Percentiles rank a stretch among this genome's conserved stretches.
phyloP scores from a whole-genome alignment of 306 rosid species.

The Adenanthera pavonina region DNA sequence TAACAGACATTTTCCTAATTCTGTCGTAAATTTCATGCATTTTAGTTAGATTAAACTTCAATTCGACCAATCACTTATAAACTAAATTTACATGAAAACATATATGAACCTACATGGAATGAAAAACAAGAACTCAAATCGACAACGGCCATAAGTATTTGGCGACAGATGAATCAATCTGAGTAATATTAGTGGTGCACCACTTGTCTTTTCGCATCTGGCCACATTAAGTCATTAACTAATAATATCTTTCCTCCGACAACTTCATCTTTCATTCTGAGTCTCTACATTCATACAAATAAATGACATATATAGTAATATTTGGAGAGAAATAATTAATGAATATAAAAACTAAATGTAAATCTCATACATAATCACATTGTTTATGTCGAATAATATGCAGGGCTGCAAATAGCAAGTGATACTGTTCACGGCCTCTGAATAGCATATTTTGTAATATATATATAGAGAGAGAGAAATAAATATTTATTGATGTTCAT shows the following conservation, averaged over 20 bases:
- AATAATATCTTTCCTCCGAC: slow-evolving; percentile 6
- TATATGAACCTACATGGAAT: not conserved
- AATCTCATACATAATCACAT: not conserved
- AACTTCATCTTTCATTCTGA: slow-evolving; percentile 28
- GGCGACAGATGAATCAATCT: slow-evolving; percentile 36
- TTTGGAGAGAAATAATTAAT: not conserved
- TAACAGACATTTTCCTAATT: too few relatives aligned
- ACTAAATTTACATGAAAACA: not conserved
- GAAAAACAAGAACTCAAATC: slow-evolving; percentile 29
- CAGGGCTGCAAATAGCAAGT: too few relatives aligned
- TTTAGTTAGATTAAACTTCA: too few relatives aligned
- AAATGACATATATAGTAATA: not conserved
- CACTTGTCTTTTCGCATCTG: slow-evolving; percentile 33
- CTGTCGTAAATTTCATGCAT: too few relatives aligned
- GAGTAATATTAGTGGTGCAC: not conserved
- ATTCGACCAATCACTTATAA: too few relatives aligned
- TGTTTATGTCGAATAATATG: too few relatives aligned
- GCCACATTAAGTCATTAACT: not conserved
- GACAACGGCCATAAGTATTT: slow-evolving; percentile 44
- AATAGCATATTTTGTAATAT: too few relatives aligned
- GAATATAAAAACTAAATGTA: not conserved
- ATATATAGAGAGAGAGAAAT: too few relatives aligned
- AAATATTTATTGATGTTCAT: not conserved
- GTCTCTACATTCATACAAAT: not conserved
- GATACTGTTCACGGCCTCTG: too few relatives aligned